Evolutionary conservation across 202 grass and related monocot genomes (phyloP).

Genomic region (Setaria italica): DNA sequence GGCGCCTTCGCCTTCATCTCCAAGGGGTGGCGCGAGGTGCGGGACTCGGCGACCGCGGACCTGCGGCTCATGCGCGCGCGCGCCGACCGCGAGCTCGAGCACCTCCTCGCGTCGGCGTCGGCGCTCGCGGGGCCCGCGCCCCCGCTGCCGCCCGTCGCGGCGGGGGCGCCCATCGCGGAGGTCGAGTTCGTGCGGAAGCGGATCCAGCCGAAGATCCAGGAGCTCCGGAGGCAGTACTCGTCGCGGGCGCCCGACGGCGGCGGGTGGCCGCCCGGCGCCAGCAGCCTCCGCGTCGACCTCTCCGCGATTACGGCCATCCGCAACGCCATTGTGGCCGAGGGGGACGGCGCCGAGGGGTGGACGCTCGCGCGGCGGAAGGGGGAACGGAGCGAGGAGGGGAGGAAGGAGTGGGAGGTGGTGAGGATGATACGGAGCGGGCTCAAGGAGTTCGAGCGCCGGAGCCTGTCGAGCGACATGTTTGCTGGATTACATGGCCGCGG

Average conservation of each 20-base stretch:
- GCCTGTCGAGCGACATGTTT: constrained; percentile 61
- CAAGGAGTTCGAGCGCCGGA: constrained; percentile 78
- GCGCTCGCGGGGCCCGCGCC: constrained; percentile 42
- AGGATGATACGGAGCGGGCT: constrained; percentile 63
- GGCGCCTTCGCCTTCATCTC: constrained; percentile 71
- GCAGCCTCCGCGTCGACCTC: constrained; percentile 70
- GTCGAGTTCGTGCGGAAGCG: constrained; percentile 64
- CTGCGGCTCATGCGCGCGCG: constrained; percentile 59
- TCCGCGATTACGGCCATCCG: constrained; percentile 55
- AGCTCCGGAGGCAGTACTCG: constrained; percentile 71
- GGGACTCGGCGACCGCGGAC: constrained; percentile 73
- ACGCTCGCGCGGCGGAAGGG: constrained; percentile 49
- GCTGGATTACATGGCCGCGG: constrained; percentile 59
- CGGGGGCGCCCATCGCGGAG: constrained; percentile 59
- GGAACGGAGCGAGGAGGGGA: constrained; percentile 34
- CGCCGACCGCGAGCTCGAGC: constrained; percentile 74
- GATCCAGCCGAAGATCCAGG: constrained; percentile 84
- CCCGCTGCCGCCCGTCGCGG: constrained; percentile 26
- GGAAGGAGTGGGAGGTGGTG: constrained; percentile 68
- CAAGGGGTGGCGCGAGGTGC: constrained; percentile 84
- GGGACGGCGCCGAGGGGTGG: constrained; percentile 29
- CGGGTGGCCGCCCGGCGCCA: constrained; percentile 42
- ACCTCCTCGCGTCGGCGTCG: constrained; percentile 56
- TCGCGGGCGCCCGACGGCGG: constrained; percentile 36
- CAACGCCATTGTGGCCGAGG: constrained; percentile 68